These are phyloP conservation scores for Saitozyma podzolica DNA, from an alignment of 768 basidiomycete genomes.

Conservation along the genomic window DNA sequence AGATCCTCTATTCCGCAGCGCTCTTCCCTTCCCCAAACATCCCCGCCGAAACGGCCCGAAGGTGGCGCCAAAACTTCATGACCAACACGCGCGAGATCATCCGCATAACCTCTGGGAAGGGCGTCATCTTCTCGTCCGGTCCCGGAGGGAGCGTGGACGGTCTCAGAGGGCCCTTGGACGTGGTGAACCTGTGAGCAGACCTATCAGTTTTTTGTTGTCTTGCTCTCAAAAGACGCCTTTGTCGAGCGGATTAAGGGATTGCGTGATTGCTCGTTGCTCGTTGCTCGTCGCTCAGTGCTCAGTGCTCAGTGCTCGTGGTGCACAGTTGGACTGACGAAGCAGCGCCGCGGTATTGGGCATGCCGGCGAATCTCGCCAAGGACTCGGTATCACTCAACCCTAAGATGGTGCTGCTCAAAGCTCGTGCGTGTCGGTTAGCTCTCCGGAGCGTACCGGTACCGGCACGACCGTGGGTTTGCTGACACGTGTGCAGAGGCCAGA, in stretches of 20 bases:
- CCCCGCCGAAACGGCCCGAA: constrained; percentile 19
- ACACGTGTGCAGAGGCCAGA: constrained; percentile 37
- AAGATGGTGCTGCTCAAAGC: constrained; percentile 44
- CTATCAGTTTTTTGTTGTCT: background rate
- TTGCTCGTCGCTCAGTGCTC: too few species aligned
- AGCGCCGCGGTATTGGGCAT: constrained; percentile 49
- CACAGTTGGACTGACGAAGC: too few species aligned
- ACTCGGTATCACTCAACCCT: constrained; percentile 35
- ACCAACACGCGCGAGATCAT: constrained; percentile 49
- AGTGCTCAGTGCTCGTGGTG: too few species aligned
- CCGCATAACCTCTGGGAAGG: constrained; percentile 47
- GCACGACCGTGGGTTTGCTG: background rate
- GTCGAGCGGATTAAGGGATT: too few species aligned
- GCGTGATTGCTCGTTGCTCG: too few species aligned
- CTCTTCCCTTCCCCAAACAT: constrained; percentile 33
- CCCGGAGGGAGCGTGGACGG: constrained; percentile 27
- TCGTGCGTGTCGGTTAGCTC: constrained; percentile 31
- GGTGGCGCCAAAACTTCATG: constrained; percentile 49
- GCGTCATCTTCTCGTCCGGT: constrained; percentile 46
- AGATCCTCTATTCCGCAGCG: constrained; percentile 45
- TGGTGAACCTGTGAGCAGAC: constrained; percentile 40
- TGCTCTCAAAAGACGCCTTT: too few species aligned
- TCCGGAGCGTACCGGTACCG: background rate
- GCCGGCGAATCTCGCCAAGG: constrained; percentile 51
- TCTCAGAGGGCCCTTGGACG: constrained; percentile 44